Base-by-base conservation (phyloP, 2,329 filamentous ascomycete genomes). In the Sporothrix pallida region DNA sequence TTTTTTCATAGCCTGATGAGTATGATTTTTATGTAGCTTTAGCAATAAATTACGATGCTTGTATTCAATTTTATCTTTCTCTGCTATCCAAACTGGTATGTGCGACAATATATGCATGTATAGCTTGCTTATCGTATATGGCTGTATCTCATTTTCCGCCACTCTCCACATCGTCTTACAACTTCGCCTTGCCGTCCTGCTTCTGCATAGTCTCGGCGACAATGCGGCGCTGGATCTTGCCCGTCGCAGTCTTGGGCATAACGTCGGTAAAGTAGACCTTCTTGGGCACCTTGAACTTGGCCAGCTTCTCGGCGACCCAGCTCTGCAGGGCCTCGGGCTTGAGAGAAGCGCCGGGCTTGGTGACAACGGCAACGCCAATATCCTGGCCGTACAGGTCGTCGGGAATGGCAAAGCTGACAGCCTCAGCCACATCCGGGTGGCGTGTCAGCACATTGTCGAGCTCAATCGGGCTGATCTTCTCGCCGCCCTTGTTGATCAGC, bases 221-320 rank as follows among this genome's bases (percentile, higher is more conserved):
- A 78, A 95, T 93, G 75, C 93, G 88, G 75, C 93, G 86, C 83
- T 97, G 93, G 74, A 97, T 92, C 86, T 97, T 97, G 73, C 93
- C 93, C 6, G 93, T 97, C n/a, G 93, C 93, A 3, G 94, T 95
- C 87, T 97, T 97, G 76, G 93, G 93, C 90, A 97, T 97, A 76
- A 91, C 84, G 74, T 93, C 88, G 50, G 93, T 93, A 78, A 96
- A 94, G 84, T 92, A 96, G 50, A 95, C 92, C 86, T 93, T 90
- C 84, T 93, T 95, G 1, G 93, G 93, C 58, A 94, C 87, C 85
- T 97, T 97, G 83, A 96, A 96, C 83, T 93, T 94, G 74, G 91
- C 92, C 75, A 94, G 84, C 79, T 89, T 91, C 74, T 91, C 88
- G 0, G 84, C 85, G 76, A 95, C 87, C 88, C 91, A 97, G 7